Conservation (phyloP, 306 rosid genomes). For the Prunus dulcis region DNA sequence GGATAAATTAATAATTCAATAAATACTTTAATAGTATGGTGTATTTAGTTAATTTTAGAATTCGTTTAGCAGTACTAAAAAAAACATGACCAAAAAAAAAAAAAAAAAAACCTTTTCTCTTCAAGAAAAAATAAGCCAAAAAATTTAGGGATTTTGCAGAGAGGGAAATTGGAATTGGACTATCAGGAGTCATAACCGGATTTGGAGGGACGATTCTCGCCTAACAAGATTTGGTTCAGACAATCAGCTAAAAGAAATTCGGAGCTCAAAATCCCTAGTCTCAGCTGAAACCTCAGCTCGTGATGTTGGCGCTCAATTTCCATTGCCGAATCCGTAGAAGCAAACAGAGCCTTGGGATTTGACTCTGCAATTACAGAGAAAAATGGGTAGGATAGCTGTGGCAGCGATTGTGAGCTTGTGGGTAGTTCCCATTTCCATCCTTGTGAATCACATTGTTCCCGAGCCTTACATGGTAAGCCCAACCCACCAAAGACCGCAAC, state of each 20-base stretch:
- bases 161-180: background rate
- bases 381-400: slow-evolving; percentile 65
- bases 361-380: slow-evolving; percentile 6
- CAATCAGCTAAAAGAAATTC: background rate
- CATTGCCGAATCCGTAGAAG: background rate
- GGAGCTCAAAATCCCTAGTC: background rate
- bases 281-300: background rate
- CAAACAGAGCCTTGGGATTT: background rate
- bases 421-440: slow-evolving; percentile 62
- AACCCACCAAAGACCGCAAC: background rate
- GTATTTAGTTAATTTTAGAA: too few species aligned
- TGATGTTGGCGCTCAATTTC: background rate
- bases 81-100: too few species aligned
- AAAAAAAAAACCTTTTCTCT: too few species aligned
- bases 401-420: slow-evolving; percentile 76
- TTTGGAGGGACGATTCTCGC: background rate
- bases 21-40: too few species aligned
- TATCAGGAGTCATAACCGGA: background rate
- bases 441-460: slow-evolving; percentile 60
- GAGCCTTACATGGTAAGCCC: slow-evolving; percentile 76
- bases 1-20: too few species aligned
- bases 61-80: too few species aligned
- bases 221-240: background rate
- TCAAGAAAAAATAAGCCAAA: background rate
- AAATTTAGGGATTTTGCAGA: background rate